Evolutionary conservation across 202 grass and related monocot species (phyloP).

Genomic region (Setaria italica): DNA sequence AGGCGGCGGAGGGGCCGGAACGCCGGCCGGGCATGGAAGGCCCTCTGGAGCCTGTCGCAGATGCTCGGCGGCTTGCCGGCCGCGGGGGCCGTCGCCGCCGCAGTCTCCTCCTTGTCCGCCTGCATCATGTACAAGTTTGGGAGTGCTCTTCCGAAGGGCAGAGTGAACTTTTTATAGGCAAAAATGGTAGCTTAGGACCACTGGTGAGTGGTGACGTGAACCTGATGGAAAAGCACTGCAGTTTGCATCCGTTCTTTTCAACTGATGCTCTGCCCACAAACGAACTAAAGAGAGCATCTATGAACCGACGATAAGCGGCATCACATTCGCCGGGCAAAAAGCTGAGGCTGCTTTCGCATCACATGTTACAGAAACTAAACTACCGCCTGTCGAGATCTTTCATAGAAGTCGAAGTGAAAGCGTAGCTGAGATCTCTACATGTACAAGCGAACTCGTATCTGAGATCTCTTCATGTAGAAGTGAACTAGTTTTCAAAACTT

Average conservation of each 20-base stretch:
- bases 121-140: conserved; percentile 37
- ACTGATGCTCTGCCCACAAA: conserved; percentile 48
- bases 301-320: conserved; percentile 45
- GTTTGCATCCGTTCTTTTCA: conserved; percentile 37
- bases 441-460: neutral
- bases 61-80: conserved; percentile 31
- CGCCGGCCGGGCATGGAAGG: conserved; percentile 49
- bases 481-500: neutral
- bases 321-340: conserved; percentile 35
- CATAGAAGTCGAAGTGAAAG: neutral
- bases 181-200: neutral
- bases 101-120: conserved; percentile 21
- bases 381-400: neutral
- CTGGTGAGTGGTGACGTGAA: conserved; percentile 18
- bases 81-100: neutral
- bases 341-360: neutral
- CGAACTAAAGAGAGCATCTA: conserved; percentile 20
- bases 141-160: neutral
- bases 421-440: too few relatives aligned
- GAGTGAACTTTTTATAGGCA: conserved; percentile 18
- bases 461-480: neutral
- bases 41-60: conserved; percentile 47
- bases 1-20: conserved; percentile 51
- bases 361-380: neutral
- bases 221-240: neutral